Evolutionary conservation across 106 monocot genomes (phyloP), one percentile per base, ranked within the genome.

Genomic region (Posidonia australis): DNA sequence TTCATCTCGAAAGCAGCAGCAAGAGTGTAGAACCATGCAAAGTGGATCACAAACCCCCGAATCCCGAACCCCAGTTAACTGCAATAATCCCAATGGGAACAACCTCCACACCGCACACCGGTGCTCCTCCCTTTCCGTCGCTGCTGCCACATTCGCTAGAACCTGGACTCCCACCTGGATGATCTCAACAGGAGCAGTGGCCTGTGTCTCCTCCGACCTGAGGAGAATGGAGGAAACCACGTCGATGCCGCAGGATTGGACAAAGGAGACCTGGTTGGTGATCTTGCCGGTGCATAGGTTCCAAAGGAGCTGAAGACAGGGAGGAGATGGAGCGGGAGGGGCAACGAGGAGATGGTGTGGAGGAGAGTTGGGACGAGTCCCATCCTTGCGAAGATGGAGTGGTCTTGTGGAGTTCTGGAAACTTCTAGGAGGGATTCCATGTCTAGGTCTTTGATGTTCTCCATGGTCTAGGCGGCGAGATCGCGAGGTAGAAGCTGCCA

Each of bases 241-340:
- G 7, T 61, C 64, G 1, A 72, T 46, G 60, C 88, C 93, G 28
- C 59, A 47, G 64, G 58, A 46, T 18, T 46, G 44, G 44, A 88
- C 10, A 64, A 93, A 88, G 76, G 76, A 28, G 67, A 70, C 63
- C 72, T 82, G 80, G 68, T 61, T 68, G 64, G 75, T 31, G 48
- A 25, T 13, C 5, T 79, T 81, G 16, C 85, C 83, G 23, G 88
- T 81, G 70, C 85, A 86, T 70, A 93, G 83, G 68, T 93, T 93
- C 0, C 89, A 71, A 46, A 93, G 72, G 72, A 89, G 79, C 22
- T 83, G 78, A 62, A 89, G 83, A 49, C 13, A 31, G 45, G 72
- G 48, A 93, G 59, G 41, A 73, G 32, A 17, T 62, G 44, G 51
- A 54, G 49, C 26, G 66, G 42, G 10, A 13, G 41, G 59, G 62